Base-by-base conservation (phyloP, 345 rosid species). In the Populus tremula region DNA sequence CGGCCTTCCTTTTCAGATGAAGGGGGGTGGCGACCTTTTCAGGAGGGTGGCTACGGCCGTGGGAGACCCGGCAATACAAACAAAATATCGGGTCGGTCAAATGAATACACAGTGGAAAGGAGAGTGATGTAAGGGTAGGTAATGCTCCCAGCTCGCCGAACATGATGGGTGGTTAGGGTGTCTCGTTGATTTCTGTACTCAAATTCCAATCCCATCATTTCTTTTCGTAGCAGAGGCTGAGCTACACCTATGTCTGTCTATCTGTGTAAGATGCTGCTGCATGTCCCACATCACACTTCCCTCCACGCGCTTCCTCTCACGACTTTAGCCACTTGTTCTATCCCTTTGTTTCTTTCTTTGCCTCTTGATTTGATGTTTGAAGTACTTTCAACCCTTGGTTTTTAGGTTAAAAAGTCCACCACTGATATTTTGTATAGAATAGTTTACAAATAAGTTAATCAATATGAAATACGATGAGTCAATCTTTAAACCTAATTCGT, bases 151-250 rank as follows among this genome's bases (percentile, higher is more conserved):
- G 20, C 72, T 77, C 72, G 25, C 79, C 86, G 5, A 76, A 76
- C 87, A 83, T 79, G 88, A 82, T 88, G 91, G 86, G 81, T 83
- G 73, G 90, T 82, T 83, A 79, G 92, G 90, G 89, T 82, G 74
- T 70, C 82, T 77, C 83, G 62, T 76, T 80, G 74, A 73, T 71
- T 64, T 25, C 14, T 43, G 74, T 43, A 12, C 45, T 39, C 16
- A 62, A 23, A 71, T 77, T 53, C 72, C 72, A 78, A 72, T 36
- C 67, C 72, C 27, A 59, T 72, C 81, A 66, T 72, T 39, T 53
- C 77, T 25, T 50, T 65, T 29, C 68, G 13, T 76, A 18, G 3
- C 45, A 8, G 12, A 2, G 45, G 12, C 78, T 63, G 36, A 27
- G n/a, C 43, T 31, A 47, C 49, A 45, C 36, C 18, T 14, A 14